Percentiles rank a stretch among this genome's conserved stretches.
Conservation (phyloP, 192 early-diverging fungal genomes). For the Funneliformis geosporum region DNA sequence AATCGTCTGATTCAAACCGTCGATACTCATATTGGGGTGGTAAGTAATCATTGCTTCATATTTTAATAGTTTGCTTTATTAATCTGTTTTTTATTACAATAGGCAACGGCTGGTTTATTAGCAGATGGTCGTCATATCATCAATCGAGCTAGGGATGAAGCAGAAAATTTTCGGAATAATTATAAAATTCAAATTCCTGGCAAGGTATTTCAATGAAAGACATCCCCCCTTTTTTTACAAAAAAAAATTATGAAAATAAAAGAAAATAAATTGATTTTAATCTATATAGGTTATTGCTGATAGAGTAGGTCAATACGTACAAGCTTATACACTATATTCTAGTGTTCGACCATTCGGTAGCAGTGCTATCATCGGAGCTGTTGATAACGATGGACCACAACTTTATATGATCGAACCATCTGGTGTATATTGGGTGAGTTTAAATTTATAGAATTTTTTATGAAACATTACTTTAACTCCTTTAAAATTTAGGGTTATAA, state of each 20-base stretch:
- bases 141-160: constrained; percentile 89
- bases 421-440: constrained; percentile 85
- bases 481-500: constrained; percentile 76
- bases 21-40: constrained; percentile 92
- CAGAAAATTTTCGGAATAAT: constrained; percentile 80
- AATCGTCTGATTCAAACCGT: constrained; percentile 93
- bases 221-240: background rate
- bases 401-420: constrained; percentile 97
- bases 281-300: constrained; percentile 77
- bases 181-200: constrained; percentile 84
- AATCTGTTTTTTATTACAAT: background rate
- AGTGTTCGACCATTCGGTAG: constrained; percentile 93
- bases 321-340: constrained; percentile 97
- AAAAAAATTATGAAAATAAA: background rate
- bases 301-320: constrained; percentile 89
- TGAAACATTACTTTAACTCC: background rate
- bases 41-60: constrained; percentile 42
- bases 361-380: constrained; percentile 78
- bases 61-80: background rate
- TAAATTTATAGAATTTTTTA: background rate
- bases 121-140: constrained; percentile 91
- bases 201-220: constrained; percentile 54
- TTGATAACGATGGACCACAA: constrained; percentile 80
- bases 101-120: constrained; percentile 90
- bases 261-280: background rate